Evolutionary conservation across 2,329 filamentous ascomycete genomes (phyloP).

Genomic region (Penicillium palitans): DNA sequence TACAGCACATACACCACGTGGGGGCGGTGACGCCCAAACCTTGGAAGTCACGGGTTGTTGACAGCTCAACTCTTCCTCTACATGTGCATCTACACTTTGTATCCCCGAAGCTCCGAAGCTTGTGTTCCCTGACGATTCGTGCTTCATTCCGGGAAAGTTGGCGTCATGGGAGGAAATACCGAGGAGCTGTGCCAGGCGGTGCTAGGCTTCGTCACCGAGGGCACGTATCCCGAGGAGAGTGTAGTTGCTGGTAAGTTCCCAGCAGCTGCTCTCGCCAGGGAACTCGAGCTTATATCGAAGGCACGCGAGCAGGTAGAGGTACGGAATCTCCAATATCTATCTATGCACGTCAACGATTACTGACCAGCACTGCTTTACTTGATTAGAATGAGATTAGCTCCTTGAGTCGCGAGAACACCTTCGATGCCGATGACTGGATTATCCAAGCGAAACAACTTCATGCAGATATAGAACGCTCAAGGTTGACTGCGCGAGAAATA

Average conservation of each 20-base stretch:
- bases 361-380: slow-evolving; percentile 12
- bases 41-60: slow-evolving; percentile 30
- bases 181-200: slow-evolving; percentile 58
- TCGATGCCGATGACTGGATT: slow-evolving; percentile 84
- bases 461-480: slow-evolving; percentile 78
- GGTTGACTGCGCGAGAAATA: slow-evolving; percentile 77
- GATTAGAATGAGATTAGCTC: slow-evolving; percentile 67
- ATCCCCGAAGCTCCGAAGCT: slow-evolving; percentile 1
- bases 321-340: slow-evolving; percentile 6
- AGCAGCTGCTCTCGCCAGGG: slow-evolving; percentile 49
- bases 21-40: slow-evolving; percentile 34
- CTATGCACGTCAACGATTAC: background rate
- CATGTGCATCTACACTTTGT: background rate
- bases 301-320: slow-evolving; percentile 58
- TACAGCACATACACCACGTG: slow-evolving; percentile 11
- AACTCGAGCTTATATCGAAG: slow-evolving; percentile 53
- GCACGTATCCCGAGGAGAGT: slow-evolving; percentile 58
- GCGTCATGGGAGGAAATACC: slow-evolving; percentile 36
- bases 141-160: slow-evolving; percentile 24
- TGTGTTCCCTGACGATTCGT: background rate
- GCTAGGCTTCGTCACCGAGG: slow-evolving; percentile 62
- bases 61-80: slow-evolving; percentile 21
- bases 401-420: slow-evolving; percentile 73
- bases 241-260: slow-evolving; percentile 56
- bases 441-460: slow-evolving; percentile 79